Evolutionary conservation across 495 filamentous ascomycete species (phyloP).

Genomic region (Aspergillus campestris): DNA sequence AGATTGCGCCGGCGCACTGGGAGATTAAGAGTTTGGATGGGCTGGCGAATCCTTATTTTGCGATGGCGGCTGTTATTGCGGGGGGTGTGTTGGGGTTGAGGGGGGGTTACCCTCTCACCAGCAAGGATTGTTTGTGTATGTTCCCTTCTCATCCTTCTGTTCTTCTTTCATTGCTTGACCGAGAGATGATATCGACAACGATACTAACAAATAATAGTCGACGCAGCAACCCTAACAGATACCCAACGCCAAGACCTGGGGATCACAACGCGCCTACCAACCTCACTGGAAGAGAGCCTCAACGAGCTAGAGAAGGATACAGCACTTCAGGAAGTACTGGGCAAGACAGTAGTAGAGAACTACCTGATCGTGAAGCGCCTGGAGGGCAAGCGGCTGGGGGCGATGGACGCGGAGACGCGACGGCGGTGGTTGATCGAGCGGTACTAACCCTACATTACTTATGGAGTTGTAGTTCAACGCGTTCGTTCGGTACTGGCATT

Average conservation of each 20-base stretch:
- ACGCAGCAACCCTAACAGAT: conserved; percentile 21
- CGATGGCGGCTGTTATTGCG: conserved; percentile 52
- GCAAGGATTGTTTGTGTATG: conserved; percentile 48
- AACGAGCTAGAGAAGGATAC: conserved; percentile 13
- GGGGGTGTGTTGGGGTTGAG: conserved; percentile 56
- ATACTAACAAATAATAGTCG: conserved; percentile 14
- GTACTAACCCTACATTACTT: conserved; percentile 22
- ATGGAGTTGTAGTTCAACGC: too few species aligned
- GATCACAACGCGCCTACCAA: conserved; percentile 35
- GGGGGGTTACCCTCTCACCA: conserved; percentile 32
- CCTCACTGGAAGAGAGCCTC: conserved; percentile 24
- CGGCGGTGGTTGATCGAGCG: conserved; percentile 54
- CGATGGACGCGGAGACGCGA: conserved; percentile 42
- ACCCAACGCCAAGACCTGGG: conserved; percentile 18
- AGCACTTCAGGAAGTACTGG: conserved; percentile 32
- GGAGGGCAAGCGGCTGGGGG: conserved; percentile 38
- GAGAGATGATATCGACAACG: not conserved
- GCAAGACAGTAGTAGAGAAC: conserved; percentile 44
- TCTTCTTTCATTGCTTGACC: not conserved
- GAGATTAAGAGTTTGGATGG: conserved; percentile 37
- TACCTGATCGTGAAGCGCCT: conserved; percentile 53
- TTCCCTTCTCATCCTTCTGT: not conserved
- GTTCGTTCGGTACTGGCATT: too few species aligned
- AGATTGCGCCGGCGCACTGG: conserved; percentile 30
- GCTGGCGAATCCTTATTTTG: conserved; percentile 36